Evolutionary conservation across 2,329 filamentous ascomycete species (phyloP).

Genomic region (Penicillium sp.): DNA sequence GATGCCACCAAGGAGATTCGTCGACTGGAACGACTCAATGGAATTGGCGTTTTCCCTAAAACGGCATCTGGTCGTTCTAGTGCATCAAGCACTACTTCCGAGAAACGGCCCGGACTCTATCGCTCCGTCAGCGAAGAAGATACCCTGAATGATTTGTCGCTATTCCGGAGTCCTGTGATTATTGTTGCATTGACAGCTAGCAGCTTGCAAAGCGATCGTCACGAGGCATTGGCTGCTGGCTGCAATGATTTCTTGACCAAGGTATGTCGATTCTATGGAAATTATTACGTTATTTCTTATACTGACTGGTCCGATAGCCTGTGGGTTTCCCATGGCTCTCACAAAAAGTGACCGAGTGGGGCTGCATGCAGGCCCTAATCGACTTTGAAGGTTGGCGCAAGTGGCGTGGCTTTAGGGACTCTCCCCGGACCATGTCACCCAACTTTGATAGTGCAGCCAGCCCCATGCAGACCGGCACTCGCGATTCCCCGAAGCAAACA

Average conservation of each 20-base stretch:
- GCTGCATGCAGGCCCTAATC: slow-evolving; percentile 98
- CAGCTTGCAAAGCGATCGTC: slow-evolving; percentile 89
- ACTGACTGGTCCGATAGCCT: slow-evolving; percentile 58
- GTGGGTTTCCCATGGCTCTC: slow-evolving; percentile 98
- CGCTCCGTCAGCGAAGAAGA: slow-evolving; percentile 38
- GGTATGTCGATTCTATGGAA: slow-evolving; percentile 53
- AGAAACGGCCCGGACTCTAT: slow-evolving; percentile 20
- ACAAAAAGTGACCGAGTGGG: slow-evolving; percentile 98
- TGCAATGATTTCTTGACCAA: slow-evolving; percentile 99
- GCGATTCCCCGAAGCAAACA: slow-evolving; percentile 2
- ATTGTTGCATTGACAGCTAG: slow-evolving; percentile 96
- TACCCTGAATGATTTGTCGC: slow-evolving; percentile 37
- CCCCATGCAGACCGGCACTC: slow-evolving; percentile 28
- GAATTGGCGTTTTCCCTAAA: slow-evolving; percentile 87
- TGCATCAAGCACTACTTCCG: slow-evolving; percentile 29
- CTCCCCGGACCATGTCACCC: slow-evolving; percentile 21
- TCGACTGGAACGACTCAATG: slow-evolving; percentile 83
- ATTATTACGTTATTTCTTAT: neutral
- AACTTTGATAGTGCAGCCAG: slow-evolving; percentile 23
- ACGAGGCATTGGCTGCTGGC: slow-evolving; percentile 90
- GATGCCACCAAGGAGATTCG: slow-evolving; percentile 95
- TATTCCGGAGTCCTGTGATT: slow-evolving; percentile 96
- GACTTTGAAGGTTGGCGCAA: slow-evolving; percentile 98
- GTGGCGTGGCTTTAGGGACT: slow-evolving; percentile 78
- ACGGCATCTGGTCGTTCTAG: slow-evolving; percentile 57